A percentile compares a stretch with the other conserved stretches of the same genome.
These are phyloP conservation scores for Coniosporium tulheliwenetii DNA, from an alignment of 2,329 filamentous ascomycete genomes.

Conservation along the genomic window DNA sequence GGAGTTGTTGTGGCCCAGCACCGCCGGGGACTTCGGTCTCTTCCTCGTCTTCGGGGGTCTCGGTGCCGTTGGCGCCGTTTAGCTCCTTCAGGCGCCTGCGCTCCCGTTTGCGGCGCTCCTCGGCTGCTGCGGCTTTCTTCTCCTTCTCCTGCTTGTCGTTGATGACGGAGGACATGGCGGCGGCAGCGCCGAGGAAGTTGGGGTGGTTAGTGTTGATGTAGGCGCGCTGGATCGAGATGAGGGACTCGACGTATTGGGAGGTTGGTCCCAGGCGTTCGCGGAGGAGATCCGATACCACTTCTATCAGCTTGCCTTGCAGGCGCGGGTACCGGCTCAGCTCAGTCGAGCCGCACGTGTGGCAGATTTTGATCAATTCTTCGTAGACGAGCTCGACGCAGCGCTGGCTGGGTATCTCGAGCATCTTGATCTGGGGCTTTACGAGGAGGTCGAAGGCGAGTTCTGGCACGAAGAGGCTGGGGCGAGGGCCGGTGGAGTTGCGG, in stretches of 20 bases:
- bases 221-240: constrained; percentile 92
- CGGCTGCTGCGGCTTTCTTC: constrained; percentile 60
- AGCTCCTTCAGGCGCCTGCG: constrained; percentile 70
- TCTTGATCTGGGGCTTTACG: constrained; percentile 96
- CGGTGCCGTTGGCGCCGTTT: constrained; percentile 57
- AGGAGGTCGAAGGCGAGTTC: constrained; percentile 95
- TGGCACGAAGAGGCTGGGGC: constrained; percentile 90
- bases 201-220: constrained; percentile 99
- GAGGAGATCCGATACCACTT: constrained; percentile 90
- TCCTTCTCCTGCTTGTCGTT: constrained; percentile 90
- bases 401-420: constrained; percentile 86
- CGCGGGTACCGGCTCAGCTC: constrained; percentile 86
- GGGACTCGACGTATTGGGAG: constrained; percentile 82
- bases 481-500: constrained; percentile 89
- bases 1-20: constrained; percentile 30
- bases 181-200: constrained; percentile 92
- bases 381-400: constrained; percentile 96
- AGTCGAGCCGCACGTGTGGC: constrained; percentile 92
- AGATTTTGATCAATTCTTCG: constrained; percentile 98
- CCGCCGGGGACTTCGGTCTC: constrained; percentile 39
- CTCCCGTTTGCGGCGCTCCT: constrained; percentile 77
- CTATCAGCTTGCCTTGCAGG: constrained; percentile 90
- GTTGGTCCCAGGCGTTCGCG: constrained; percentile 82
- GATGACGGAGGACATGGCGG: constrained; percentile 94
- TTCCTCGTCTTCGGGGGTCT: constrained; percentile 50